Base-by-base conservation (phyloP, 495 filamentous ascomycete species). In the Massariosphaeria phaeospora region DNA sequence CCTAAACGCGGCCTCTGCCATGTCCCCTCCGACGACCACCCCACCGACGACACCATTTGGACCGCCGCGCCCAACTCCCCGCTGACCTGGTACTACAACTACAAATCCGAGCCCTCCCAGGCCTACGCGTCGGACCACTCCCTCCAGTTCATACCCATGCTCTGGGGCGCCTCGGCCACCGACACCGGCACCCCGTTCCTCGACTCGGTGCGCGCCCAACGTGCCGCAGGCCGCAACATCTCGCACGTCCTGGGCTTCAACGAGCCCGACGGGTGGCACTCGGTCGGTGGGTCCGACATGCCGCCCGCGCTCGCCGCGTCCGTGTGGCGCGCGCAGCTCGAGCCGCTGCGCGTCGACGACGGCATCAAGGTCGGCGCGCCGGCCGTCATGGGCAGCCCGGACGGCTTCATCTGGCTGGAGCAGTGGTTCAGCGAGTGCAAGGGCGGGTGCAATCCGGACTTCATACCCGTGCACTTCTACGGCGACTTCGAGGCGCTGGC, bases 61-160 rank as follows among this genome's bases (percentile, higher is more conserved):
- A 67, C 72, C 29, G 24, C 11, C 21, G 58, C 67, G 12, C 45
- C 71, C 6, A 67, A 63, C 25, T 78, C 76, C 7, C 76, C 79
- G 44, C 64, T 90, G 57, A 87, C 82, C 1, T 91, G 86, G 86
- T 91, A 91, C 71, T 90, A 90, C 76, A 88, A 88, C 70, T 90
- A 89, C 69, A 57, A 61, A 13, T 59, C 73, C 38, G 61, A 63
- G 2, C 84, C 83, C 23, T 78, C 82, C 9, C 34, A 73, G 0
- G 67, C 67, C 23, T 80, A 75, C 68, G 11, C 3, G 1, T 45
- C 63, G 25, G 68, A 69, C 47, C 45, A 67, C 38, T 67, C 61
- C 51, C 72, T 89, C 57, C 70, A 86, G 63, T 91, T 88, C 61
- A 83, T 91, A n/a, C 86, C 86, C 26, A 88, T 88, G 86, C 75